Evolutionary conservation across 768 basidiomycete genomes (phyloP).

Genomic region (Basidioascus undulatus): DNA sequence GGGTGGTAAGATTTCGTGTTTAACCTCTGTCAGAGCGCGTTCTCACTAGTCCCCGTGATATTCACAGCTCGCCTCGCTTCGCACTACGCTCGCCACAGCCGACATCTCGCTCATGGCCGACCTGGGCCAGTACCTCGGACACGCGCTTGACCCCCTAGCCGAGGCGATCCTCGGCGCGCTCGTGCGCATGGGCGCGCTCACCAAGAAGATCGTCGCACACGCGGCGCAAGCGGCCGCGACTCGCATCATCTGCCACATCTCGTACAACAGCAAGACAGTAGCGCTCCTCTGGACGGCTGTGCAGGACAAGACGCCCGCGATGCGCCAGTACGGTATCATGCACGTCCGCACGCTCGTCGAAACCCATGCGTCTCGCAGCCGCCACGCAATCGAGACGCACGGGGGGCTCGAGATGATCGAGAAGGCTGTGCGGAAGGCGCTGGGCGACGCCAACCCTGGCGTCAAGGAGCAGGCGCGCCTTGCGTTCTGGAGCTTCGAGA

Average conservation of each 20-base stretch:
- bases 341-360: slow-evolving; percentile 60
- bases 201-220: slow-evolving; percentile 75
- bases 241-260: slow-evolving; percentile 41
- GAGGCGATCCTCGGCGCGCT: slow-evolving; percentile 53
- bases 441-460: slow-evolving; percentile 54
- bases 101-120: slow-evolving; percentile 57
- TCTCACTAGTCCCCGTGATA: slow-evolving; percentile 1
- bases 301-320: slow-evolving; percentile 40
- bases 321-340: slow-evolving; percentile 27
- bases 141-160: slow-evolving; percentile 50
- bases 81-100: slow-evolving; percentile 67
- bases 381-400: slow-evolving; percentile 38
- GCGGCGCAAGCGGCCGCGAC: slow-evolving; percentile 53
- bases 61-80: slow-evolving; percentile 57
- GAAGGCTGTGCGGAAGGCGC: slow-evolving; percentile 40
- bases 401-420: slow-evolving; percentile 50
- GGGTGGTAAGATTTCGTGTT: slow-evolving; percentile 34
- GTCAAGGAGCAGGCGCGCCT: slow-evolving; percentile 49
- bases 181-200: slow-evolving; percentile 63
- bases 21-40: neutral
- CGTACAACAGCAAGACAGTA: slow-evolving; percentile 40
- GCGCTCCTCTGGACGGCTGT: slow-evolving; percentile 41
- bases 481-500: slow-evolving; percentile 57
- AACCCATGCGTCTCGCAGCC: slow-evolving; percentile 39
- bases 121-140: slow-evolving; percentile 38